A percentile compares a stretch with the other conserved stretches of the same genome.
Conservation (phyloP, 108 stramenopile species). For the Mediolabrus comicus region DNA sequence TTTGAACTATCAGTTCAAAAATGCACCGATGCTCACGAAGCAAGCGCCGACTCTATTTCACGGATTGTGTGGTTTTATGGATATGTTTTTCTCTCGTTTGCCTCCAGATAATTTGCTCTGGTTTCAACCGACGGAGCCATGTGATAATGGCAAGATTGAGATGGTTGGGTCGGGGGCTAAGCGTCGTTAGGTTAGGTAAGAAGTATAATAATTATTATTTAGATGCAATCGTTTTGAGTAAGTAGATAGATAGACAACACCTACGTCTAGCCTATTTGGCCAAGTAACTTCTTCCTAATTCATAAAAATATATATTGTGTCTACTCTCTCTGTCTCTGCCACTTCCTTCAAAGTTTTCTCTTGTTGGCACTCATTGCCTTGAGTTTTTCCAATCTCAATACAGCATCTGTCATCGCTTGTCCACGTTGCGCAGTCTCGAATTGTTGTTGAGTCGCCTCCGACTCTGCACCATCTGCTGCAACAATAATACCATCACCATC, state of each 20-base stretch:
- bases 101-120: neutral
- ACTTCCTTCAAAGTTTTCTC: neutral
- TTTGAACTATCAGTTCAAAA: conserved; percentile 18
- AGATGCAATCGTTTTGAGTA: neutral
- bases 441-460: neutral
- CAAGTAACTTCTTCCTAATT: too few species aligned
- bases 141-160: neutral
- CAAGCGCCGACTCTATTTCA: neutral
- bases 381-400: conserved; percentile 37
- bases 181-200: neutral
- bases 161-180: neutral
- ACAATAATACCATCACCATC: neutral
- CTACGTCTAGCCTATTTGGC: too few species aligned
- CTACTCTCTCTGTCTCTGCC: too few species aligned
- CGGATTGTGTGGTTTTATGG: neutral
- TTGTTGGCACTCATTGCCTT: conserved; percentile 34
- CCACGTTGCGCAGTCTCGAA: neutral
- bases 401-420: conserved; percentile 30
- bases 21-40: conserved; percentile 14
- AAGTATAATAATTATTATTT: neutral
- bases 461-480: neutral
- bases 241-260: too few species aligned
- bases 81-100: conserved; percentile 1
- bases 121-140: conserved; percentile 6
- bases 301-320: too few species aligned